Base-by-base conservation (phyloP, 371 early-diverging fungal species). In the Zychaea mexicana region DNA sequence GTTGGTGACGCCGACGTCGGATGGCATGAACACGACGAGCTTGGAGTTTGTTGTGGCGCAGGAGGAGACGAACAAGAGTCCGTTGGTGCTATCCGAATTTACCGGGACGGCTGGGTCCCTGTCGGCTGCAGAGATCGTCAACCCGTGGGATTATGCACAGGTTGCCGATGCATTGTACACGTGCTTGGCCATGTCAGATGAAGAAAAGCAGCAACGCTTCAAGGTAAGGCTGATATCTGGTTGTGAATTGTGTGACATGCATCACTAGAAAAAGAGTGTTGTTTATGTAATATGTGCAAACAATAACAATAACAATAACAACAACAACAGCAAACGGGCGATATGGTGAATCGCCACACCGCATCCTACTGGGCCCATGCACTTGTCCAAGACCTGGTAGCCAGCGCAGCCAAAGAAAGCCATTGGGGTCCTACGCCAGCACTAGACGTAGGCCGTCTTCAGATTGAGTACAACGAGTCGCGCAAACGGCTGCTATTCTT, bases 1-100 rank as follows among this genome's bases (percentile, higher is more conserved):
- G 36, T 73, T 99, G 28, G 94, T 99, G 60, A 99, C 99, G 0
- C 89, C 94, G 47, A 83, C 98, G 12, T 86, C 98, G 24, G 99
- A 99, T 75, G 99, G 99, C 54, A 99, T 99, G 99, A 99, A 99
- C 83, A 94, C 99, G 9, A 98, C 98, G 3, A 92, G 95, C 26
- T 90, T 98, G 36, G 99, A 99, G 75, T 99, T 94, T 78, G 88
- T 99, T 49, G 89, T 98, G 45, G 99, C 97, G 78, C 98, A 98
- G 74, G 59, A 65, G 19, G 88, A 92, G 56, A 93, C 94, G 36
- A 91, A 93, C 32, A 80, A 91, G 55, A 95, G 94, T 0, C 92
- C 97, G 15, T 82, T 99, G 36, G 94, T 99, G 24, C 77, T 99
- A 46, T 94, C 94, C 54, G 98, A 99, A 92, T 45, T 96, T 79